These are phyloP conservation scores for Pholiota microspora DNA, from an alignment of 768 basidiomycete genomes.

Conservation along the genomic window DNA sequence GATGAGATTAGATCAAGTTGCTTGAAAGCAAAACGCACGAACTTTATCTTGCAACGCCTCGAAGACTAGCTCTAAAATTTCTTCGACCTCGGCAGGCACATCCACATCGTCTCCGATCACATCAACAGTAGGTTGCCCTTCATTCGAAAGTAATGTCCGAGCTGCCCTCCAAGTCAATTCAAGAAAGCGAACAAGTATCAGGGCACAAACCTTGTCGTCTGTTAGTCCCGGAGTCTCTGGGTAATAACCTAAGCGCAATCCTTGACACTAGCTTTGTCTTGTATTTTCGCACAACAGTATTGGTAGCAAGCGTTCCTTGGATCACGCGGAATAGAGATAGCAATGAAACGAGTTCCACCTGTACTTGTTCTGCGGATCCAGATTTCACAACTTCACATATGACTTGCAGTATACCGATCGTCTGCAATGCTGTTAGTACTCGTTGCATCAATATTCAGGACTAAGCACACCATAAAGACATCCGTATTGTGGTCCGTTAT, in stretches of 20 bases:
- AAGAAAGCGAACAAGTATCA: background rate
- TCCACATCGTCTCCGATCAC: conserved; percentile 37
- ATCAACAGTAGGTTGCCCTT: conserved; percentile 11
- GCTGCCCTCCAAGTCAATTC: conserved; percentile 20
- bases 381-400: conserved; percentile 70
- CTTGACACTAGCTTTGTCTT: conserved; percentile 68
- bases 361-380: conserved; percentile 52
- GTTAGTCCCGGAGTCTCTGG: conserved; percentile 33
- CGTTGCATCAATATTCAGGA: conserved; percentile 9
- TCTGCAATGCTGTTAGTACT: conserved; percentile 33
- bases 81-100: conserved; percentile 78
- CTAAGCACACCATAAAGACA: conserved; percentile 47
- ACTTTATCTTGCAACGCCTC: conserved; percentile 81
- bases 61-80: conserved; percentile 70
- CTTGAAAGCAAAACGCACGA: conserved; percentile 12
- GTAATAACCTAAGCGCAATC: conserved; percentile 59
- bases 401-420: conserved; percentile 66
- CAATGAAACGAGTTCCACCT: conserved; percentile 40
- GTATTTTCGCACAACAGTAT: conserved; percentile 69
- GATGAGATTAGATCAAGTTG: conserved; percentile 6
- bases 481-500: conserved; percentile 32
- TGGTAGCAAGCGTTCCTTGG: conserved; percentile 43
- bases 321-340: conserved; percentile 44
- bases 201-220: conserved; percentile 33
- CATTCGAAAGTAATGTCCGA: conserved; percentile 28